Evolutionary conservation across 805 yeast species (phyloP), one percentile per base, ranked within the genome.

Genomic region (Wickerhamiella domercqiae): DNA sequence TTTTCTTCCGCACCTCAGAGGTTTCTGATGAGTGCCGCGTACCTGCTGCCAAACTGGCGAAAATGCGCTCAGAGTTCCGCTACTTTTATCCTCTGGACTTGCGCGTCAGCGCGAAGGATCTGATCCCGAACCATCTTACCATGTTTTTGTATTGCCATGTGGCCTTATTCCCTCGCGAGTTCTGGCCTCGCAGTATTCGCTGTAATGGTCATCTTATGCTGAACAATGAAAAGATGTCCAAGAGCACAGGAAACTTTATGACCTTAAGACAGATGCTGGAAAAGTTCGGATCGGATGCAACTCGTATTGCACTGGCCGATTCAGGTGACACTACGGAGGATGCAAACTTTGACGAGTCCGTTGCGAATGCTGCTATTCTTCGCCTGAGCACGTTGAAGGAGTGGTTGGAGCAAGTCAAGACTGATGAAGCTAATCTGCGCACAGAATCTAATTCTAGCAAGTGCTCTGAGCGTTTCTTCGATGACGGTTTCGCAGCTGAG

Each of bases 251-350:
- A 63, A 90, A 90, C 66, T 90, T 90, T 58, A 68, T 82, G 75
- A 90, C 97, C 36, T 67, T 90, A 59, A 71, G 75, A 51, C 83
- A 90, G 59, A 71, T 79, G 56, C 76, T 77, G 42, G 68, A 73
- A 51, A 90, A 90, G 62, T 90, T 76, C 50, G 98, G 98, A 60
- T 94, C 97, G 36, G 98, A 90, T 60, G 96, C 97, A 30, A 67
- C 94, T 7, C 79, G 98, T 68, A 81, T 90, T 58, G 96, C 98
- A 4, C 66, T 90, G 47, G 98, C 97, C 33, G 98, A 90, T 66
- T 95, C 96, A 37, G 98, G 98, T 67, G 98, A 90, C 58, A 68
- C 90, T 31, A 74, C 84, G 48, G 98, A 90, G 64, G 98, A 90
- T 61, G 98, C 98, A 37, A 90, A 90, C 67, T 81, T 90, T 55